Conservation (phyloP, 805 yeast species). For the Wickerhamiella slavikovae region DNA sequence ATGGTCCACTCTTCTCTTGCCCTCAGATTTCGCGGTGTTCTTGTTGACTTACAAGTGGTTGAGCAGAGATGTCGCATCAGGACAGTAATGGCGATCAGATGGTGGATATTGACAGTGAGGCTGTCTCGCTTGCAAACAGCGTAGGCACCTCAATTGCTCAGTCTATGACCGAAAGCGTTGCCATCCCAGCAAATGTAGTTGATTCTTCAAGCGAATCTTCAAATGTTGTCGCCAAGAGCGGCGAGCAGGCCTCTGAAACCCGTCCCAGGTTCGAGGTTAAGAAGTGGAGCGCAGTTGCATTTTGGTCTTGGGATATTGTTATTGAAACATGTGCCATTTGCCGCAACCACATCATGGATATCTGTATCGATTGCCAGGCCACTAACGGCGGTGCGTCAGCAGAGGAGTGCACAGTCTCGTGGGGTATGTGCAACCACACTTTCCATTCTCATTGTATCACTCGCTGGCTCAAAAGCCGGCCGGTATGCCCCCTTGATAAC, state of each 20-base stretch:
- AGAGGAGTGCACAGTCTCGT: constrained; percentile 80
- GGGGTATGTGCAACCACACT: constrained; percentile 97
- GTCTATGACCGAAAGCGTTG: neutral
- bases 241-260: too few relatives aligned
- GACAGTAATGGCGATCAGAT: too few relatives aligned
- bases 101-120: too few relatives aligned
- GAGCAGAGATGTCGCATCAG: too few relatives aligned
- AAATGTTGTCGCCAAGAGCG: too few relatives aligned
- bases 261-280: constrained; percentile 66
- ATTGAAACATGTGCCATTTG: constrained; percentile 97
- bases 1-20: too few relatives aligned
- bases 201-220: too few relatives aligned
- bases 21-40: too few relatives aligned
- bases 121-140: too few relatives aligned
- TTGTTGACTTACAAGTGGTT: too few relatives aligned
- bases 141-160: neutral
- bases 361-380: constrained; percentile 89
- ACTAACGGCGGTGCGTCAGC: constrained; percentile 39
- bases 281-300: constrained; percentile 99
- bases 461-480: constrained; percentile 86
- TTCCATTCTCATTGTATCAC: constrained; percentile 94
- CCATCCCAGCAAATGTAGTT: too few relatives aligned
- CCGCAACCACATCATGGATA: constrained; percentile 94
- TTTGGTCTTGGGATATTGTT: constrained; percentile 97
- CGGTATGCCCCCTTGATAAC: constrained; percentile 91